phyloP scores from a whole-genome alignment of 2,329 filamentous ascomycete genomes.

The Curvularia eragrostidis region DNA sequence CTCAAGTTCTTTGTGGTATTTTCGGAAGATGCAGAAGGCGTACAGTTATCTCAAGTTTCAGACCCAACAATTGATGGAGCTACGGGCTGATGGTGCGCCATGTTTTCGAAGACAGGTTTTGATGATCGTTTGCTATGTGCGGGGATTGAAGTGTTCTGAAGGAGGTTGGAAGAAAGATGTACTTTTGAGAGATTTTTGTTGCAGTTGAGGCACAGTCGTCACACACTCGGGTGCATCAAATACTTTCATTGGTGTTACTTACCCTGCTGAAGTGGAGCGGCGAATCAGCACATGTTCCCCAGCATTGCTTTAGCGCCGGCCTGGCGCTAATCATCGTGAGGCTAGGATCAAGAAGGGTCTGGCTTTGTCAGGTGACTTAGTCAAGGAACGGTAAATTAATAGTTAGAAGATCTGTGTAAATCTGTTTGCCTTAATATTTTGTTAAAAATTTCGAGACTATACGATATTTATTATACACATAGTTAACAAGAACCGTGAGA shows the following conservation, averaged over 20 bases:
- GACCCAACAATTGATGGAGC: slow-evolving; percentile 8
- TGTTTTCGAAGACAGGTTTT: neutral
- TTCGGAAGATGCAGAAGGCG: slow-evolving; percentile 13
- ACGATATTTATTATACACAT: no score
- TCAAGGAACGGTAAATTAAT: slow-evolving; percentile 1
- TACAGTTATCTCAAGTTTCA: slow-evolving; percentile 8
- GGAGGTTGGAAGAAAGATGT: neutral
- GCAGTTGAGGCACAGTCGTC: slow-evolving; percentile 1
- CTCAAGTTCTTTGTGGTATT: slow-evolving; percentile 7
- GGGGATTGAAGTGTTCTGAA: neutral
- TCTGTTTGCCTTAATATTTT: no score
- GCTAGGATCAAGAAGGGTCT: slow-evolving; percentile 1
- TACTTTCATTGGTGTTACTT: slow-evolving; percentile 8
- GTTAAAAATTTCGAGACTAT: no score
- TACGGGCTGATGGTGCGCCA: slow-evolving; percentile 8
- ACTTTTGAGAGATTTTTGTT: neutral
- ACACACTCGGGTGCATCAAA: slow-evolving; percentile 6
- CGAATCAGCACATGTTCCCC: slow-evolving; percentile 3
- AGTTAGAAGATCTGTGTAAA: no score
- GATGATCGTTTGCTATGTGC: neutral
- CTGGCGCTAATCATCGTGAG: neutral
- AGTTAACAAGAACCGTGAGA: no score
- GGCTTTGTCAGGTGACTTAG: slow-evolving; percentile 1
- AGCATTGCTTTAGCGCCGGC: slow-evolving; percentile 8
- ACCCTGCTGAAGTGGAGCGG: slow-evolving; percentile 3